Conservation (phyloP, 2,329 filamentous ascomycete genomes). For the Fusarium sp. region DNA sequence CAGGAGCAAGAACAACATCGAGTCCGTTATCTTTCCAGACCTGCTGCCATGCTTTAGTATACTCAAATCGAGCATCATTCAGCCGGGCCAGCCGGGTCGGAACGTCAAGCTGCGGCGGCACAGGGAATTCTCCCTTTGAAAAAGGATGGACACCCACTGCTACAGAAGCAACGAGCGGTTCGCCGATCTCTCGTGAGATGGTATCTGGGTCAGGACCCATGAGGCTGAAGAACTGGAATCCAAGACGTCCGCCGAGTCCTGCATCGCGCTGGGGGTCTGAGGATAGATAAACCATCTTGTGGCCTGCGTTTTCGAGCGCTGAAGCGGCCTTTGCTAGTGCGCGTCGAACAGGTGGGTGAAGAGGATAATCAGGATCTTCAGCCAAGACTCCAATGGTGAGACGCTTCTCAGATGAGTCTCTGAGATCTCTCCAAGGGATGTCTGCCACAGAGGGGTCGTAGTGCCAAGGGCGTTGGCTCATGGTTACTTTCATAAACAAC, state of each 20-base stretch:
- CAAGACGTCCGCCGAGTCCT: conserved; percentile 34
- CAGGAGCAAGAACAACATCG: conserved; percentile 40
- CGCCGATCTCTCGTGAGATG: conserved; percentile 31
- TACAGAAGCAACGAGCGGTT: conserved; percentile 40
- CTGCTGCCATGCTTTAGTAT: conserved; percentile 32
- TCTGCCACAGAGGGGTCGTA: conserved; percentile 59
- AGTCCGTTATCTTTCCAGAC: conserved; percentile 32
- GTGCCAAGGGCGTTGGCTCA: conserved; percentile 58
- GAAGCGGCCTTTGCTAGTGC: conserved; percentile 58
- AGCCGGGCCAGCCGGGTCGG: conserved; percentile 11
- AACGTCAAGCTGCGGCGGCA: conserved; percentile 12
- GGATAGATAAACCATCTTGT: conserved; percentile 57
- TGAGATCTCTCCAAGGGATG: conserved; percentile 60
- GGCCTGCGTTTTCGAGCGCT: conserved; percentile 58
- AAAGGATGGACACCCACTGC: conserved; percentile 39
- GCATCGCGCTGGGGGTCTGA: conserved; percentile 33
- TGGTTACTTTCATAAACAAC: conserved; percentile 55
- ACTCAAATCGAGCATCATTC: conserved; percentile 18
- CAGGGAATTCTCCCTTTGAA: conserved; percentile 23
- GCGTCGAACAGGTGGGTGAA: conserved; percentile 65
- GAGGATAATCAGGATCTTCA: conserved; percentile 61
- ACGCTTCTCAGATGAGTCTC: conserved; percentile 21
- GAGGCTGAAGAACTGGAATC: conserved; percentile 40
- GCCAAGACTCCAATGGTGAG: conserved; percentile 62
- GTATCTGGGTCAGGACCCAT: conserved; percentile 27